A percentile compares a stretch with the other conserved stretches of the same genome.
phyloP scores from a whole-genome alignment of 768 basidiomycete species.

The Antrodiella citrinella region DNA sequence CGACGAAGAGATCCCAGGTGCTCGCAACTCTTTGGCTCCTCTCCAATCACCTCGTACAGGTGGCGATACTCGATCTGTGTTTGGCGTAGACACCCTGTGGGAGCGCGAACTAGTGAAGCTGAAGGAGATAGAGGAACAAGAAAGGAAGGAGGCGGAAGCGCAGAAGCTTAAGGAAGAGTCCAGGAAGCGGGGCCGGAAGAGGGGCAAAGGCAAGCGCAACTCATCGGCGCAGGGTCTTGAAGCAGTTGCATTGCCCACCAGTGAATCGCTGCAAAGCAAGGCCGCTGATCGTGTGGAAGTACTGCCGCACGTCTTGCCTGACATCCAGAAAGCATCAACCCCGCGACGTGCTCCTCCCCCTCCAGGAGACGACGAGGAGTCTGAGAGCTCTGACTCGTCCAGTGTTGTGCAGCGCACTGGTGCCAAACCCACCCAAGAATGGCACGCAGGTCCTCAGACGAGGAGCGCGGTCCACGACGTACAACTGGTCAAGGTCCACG shows the following conservation, averaged over 20 bases:
- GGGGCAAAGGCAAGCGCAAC: constrained; percentile 36
- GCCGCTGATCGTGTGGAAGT: no score
- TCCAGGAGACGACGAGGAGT: constrained; percentile 34
- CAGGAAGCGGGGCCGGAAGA: constrained; percentile 31
- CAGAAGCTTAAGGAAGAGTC: constrained; percentile 36
- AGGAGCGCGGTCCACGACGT: constrained; percentile 47
- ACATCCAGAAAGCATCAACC: constrained; percentile 25
- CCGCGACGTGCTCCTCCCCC: constrained; percentile 23
- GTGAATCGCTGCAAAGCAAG: not conserved
- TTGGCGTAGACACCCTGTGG: constrained; percentile 92
- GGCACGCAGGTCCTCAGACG: constrained; percentile 52
- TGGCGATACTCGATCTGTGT: constrained; percentile 63
- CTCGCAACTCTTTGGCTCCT: not conserved
- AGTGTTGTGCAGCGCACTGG: not conserved
- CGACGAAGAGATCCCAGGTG: constrained; percentile 38
- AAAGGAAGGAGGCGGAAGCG: constrained; percentile 50
- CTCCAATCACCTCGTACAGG: constrained; percentile 13
- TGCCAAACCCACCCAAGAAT: constrained; percentile 9
- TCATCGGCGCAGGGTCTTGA: not conserved
- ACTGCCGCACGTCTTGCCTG: not conserved
- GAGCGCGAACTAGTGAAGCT: constrained; percentile 81
- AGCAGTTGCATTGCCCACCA: constrained; percentile 4
- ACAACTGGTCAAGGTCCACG: constrained; percentile 53
- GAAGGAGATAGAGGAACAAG: constrained; percentile 64
- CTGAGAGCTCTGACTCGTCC: constrained; percentile 40